These are phyloP conservation scores for Solanum boliviense DNA, from an alignment of 257 asterid species.

Conservation along the genomic window DNA sequence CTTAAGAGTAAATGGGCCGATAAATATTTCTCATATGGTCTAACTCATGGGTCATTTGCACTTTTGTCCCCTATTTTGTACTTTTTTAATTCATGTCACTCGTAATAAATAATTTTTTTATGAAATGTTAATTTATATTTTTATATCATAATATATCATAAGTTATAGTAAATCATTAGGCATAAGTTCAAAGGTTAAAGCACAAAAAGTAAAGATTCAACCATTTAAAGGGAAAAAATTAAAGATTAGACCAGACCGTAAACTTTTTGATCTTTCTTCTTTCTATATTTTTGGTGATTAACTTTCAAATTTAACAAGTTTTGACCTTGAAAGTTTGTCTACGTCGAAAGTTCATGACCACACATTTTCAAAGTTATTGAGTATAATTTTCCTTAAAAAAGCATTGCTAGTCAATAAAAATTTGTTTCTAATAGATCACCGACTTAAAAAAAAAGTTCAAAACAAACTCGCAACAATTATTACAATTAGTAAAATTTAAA, in stretches of 20 bases:
- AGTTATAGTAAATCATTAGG: not conserved
- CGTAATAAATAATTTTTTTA: not conserved
- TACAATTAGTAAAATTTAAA: not conserved
- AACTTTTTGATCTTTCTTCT: not conserved
- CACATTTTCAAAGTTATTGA: no score
- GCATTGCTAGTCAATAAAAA: not conserved
- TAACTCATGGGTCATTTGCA: not conserved
- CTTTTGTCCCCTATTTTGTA: not conserved
- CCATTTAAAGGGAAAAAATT: no score
- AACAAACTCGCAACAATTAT: not conserved
- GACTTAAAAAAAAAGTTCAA: not conserved
- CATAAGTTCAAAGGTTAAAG: not conserved
- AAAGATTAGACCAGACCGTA: not conserved
- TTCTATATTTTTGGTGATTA: not conserved
- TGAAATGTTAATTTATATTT: accelerated
- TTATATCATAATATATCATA: not conserved
- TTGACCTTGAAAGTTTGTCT: not conserved
- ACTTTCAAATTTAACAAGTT: not conserved
- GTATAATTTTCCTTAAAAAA: not conserved
- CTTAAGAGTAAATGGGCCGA: not conserved
- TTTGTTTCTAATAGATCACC: accelerated
- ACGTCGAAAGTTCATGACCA: not conserved
- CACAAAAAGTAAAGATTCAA: not conserved
- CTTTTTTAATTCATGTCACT: not conserved
- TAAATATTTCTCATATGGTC: not conserved